Evolutionary conservation across 352 stramenopile species (phyloP).

Genomic region (Pythium inflatum): DNA sequence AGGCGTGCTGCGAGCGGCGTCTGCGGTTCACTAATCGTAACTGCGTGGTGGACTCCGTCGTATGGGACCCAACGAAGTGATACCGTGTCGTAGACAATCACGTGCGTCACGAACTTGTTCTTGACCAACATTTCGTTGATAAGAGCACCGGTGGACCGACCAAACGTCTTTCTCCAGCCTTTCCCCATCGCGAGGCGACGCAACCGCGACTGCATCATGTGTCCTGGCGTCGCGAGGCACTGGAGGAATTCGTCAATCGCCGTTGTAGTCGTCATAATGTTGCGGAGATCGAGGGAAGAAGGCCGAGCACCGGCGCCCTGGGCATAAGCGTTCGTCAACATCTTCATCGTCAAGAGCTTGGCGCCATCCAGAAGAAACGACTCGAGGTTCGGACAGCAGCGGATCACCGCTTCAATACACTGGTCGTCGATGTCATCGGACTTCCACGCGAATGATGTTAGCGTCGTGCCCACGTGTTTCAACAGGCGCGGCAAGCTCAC

Average conservation of each 20-base stretch:
- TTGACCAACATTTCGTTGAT: too few species aligned
- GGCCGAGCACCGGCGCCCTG: neutral
- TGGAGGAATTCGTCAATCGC: neutral
- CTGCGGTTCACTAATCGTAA: too few species aligned
- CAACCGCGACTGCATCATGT: neutral
- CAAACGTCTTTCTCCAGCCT: neutral
- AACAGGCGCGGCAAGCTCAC: too few species aligned
- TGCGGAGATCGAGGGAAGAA: neutral
- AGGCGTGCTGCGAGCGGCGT: too few species aligned
- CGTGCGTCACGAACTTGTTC: too few species aligned
- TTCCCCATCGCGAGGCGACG: conserved; percentile 1
- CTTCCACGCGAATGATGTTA: too few species aligned
- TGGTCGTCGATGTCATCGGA: too few species aligned
- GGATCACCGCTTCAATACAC: too few species aligned
- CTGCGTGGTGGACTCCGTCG: too few species aligned
- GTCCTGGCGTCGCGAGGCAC: neutral
- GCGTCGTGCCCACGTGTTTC: too few species aligned
- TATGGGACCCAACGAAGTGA: too few species aligned
- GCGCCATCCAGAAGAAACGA: neutral
- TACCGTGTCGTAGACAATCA: too few species aligned
- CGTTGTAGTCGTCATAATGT: neutral
- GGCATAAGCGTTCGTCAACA: neutral
- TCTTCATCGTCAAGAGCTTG: neutral
- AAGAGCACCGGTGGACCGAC: neutral
- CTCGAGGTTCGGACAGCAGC: neutral